Evolutionary conservation across 2,329 filamentous ascomycete genomes (phyloP).

Genomic region (Fusarium sp.): DNA sequence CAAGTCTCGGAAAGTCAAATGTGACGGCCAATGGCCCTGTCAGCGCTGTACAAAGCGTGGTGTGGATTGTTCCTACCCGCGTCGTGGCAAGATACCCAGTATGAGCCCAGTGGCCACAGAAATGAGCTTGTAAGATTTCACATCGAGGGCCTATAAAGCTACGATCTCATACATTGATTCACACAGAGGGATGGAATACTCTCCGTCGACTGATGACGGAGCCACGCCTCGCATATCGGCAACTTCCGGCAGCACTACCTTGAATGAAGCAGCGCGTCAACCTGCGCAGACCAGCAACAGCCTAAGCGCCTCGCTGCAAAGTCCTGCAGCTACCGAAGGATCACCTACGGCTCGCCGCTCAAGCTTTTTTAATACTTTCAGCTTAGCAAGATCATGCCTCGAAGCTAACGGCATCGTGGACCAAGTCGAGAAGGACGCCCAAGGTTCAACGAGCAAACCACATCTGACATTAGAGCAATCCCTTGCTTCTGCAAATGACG

Average conservation of each 20-base stretch:
- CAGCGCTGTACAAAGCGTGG: not conserved
- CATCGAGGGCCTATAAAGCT: rapidly evolving
- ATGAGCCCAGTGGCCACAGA: not conserved
- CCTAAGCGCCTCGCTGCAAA: not conserved
- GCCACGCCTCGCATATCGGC: not conserved
- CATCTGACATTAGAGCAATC: rapidly evolving
- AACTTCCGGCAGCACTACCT: rapidly evolving
- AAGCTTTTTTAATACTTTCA: not conserved
- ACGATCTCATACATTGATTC: rapidly evolving
- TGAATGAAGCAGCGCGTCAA: rapidly evolving
- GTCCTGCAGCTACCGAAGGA: not conserved
- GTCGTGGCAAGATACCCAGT: not conserved
- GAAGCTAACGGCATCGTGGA: not conserved
- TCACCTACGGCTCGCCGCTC: not conserved
- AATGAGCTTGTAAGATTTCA: not conserved
- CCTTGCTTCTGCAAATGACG: not conserved
- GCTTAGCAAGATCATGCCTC: not conserved
- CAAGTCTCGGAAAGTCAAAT: not conserved
- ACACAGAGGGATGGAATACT: not conserved
- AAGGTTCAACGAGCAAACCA: not conserved
- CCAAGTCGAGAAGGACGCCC: not conserved
- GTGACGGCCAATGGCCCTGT: not conserved
- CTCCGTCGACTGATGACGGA: not conserved
- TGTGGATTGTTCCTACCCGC: not conserved
- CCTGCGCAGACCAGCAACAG: rapidly evolving